Base-by-base conservation (phyloP, 805 yeast genomes). In the Dipodascus geniculatus region DNA sequence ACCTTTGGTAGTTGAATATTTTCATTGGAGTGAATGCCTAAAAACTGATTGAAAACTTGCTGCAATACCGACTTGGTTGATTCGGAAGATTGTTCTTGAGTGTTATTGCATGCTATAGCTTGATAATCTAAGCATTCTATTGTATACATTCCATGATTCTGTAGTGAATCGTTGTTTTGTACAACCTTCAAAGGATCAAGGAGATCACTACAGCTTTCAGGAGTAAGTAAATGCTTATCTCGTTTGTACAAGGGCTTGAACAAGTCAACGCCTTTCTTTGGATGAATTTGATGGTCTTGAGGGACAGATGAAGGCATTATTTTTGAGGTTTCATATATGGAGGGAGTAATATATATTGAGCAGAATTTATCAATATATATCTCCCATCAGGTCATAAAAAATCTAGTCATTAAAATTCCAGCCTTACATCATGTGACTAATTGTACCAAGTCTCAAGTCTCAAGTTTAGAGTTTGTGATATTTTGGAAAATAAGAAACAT, bases 231-330 rank as follows among this genome's bases (percentile, higher is more conserved):
- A 20, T 51, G 58, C 52, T 63, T 51, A 42, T 62, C 63, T 6
- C 17, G 20, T 35, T 63, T 63, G 55, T 59, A 62, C 42, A 58
- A 56, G 8, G 65, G 65, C 52, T 61, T 56, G 56, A 63, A 62
- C 31, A 51, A 47, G 51, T 61, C 65, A 31, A 48, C 19, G 4
- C 20, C 8, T 38, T 14, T 38, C 35, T n/a, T n/a, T n/a, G n/a
- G n/a, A n/a, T n/a, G n/a, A n/a, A n/a, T n/a, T n/a, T n/a, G n/a
- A n/a, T n/a, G n/a, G n/a, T n/a, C n/a, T n/a, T n/a, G n/a, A n/a
- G 11, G 33, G 6, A 6, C 33, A 6, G 44, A 6, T 38, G 44
- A 38, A n/a, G 44, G 44, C 44, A 38, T 38, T 16, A 6, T 38
- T 11, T n/a, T 38, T 38, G n/a, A n/a, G n/a, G n/a, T n/a, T n/a